Base-by-base conservation (phyloP, 257 asterid species). In the Henckelia pumila region DNA sequence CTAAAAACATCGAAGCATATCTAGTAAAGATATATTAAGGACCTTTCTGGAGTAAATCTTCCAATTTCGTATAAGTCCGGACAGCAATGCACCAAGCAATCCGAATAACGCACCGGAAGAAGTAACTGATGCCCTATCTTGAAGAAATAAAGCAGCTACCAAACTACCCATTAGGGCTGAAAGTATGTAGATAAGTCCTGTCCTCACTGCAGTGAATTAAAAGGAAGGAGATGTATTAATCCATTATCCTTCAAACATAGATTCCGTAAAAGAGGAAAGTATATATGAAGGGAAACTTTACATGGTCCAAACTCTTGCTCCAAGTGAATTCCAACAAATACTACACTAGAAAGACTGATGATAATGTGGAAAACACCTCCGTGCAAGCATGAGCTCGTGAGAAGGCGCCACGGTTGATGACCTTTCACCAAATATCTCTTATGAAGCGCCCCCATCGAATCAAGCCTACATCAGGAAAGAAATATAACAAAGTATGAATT, bases 271-370 rank as follows among this genome's bases (percentile, higher is more conserved):
- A 53, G 6, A 64, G 22, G 66, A 56, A 40, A 40, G 30, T 24
- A 63, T 11, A 37, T 21, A 44, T 11, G 53, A 57, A n/a, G 19
- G 75, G 50, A 73, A 75, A 58, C 33, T 9, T 76, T 84, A 88
- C 98, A 50, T 72, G 98, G 72, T 64, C 97, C 97, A 75, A 89
- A 92, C 82, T 92, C 98, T 73, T 89, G 97, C 84, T 87, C 98
- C 75, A 92, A 49, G 78, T 86, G 95, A 83, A 92, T 52, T 67
- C 98, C 96, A 60, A 92, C 89, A 64, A 85, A 89, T 64, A 86
- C 59, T 28, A 87, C 72, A 71, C 92, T 63, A 25, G 85, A 74
- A 79, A 92, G 84, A 67, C 79, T 86, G 72, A 87, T 65, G 76
- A 89, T 61, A 53, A 92, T 82, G 78, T 92, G 98, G 77, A 92